phyloP scores from a whole-genome alignment of 257 asterid species.

The Nicotiana benthamiana region DNA sequence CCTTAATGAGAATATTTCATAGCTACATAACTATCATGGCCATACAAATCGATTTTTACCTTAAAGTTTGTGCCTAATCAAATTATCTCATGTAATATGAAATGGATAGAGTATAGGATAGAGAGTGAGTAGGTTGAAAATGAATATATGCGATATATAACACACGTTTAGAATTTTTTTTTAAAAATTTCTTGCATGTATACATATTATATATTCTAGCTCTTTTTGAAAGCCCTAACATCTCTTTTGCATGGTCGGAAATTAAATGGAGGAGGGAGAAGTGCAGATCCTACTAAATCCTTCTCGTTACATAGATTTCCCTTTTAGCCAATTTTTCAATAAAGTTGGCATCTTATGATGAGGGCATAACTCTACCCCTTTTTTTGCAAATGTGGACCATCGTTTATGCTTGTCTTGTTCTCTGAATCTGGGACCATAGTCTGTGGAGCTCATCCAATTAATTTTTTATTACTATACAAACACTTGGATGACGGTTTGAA shows the following conservation, averaged over 20 bases:
- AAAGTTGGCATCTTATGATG: conserved; percentile 34
- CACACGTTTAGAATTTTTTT: too few species aligned
- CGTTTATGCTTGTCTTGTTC: conserved; percentile 21
- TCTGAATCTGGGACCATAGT: conserved; percentile 18
- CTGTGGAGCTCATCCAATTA: background rate
- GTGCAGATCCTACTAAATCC: conserved; percentile 29
- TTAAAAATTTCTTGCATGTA: too few species aligned
- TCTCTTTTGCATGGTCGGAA: conserved; percentile 42
- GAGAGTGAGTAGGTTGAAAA: too few species aligned
- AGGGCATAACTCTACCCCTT: conserved; percentile 17
- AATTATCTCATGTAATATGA: too few species aligned
- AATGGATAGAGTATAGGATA: too few species aligned
- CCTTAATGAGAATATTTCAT: too few species aligned
- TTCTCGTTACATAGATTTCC: conserved; percentile 26
- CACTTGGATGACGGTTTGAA: background rate
- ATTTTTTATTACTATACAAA: too few species aligned
- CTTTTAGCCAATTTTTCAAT: conserved; percentile 30
- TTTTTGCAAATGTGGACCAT: conserved; percentile 29
- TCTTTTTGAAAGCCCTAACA: conserved; percentile 10
- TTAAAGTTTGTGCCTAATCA: too few species aligned
- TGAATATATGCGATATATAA: too few species aligned
- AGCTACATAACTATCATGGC: too few species aligned
- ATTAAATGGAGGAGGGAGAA: conserved; percentile 14
- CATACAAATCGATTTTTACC: too few species aligned
- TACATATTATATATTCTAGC: too few species aligned